These are phyloP conservation scores for Myriosclerotinia scirpicola DNA, from an alignment of 2,329 filamentous ascomycete species.

Conservation along the genomic window DNA sequence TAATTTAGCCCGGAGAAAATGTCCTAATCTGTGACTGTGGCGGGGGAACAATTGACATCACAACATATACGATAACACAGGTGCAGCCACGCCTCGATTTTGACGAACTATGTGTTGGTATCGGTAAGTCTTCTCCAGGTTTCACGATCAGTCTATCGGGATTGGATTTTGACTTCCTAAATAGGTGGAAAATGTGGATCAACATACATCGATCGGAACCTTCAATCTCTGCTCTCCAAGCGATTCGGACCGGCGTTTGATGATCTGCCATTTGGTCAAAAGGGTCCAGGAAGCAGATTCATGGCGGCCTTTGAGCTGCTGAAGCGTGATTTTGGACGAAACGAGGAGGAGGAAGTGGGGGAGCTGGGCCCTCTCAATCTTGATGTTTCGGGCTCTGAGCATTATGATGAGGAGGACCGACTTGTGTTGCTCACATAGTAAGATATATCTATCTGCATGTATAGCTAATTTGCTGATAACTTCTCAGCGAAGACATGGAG, in stretches of 20 bases:
- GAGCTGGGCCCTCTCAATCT: slow-evolving; percentile 29
- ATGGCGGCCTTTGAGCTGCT: slow-evolving; percentile 29
- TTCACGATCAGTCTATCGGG: background rate
- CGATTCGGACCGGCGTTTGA: slow-evolving; percentile 31
- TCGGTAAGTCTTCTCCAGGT: slow-evolving; percentile 7
- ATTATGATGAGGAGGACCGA: slow-evolving; percentile 29
- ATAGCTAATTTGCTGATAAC: background rate
- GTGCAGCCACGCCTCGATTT: slow-evolving; percentile 28
- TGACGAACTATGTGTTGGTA: slow-evolving; percentile 31
- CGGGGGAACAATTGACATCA: slow-evolving; percentile 36
- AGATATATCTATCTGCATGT: background rate
- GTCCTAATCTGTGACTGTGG: slow-evolving; percentile 36
- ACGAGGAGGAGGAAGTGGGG: slow-evolving; percentile 22
- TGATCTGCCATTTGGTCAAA: slow-evolving; percentile 24
- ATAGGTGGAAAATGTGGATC: slow-evolving; percentile 36
- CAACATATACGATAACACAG: slow-evolving; percentile 32
- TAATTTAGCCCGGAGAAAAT: slow-evolving; percentile 26
- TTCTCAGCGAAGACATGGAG: slow-evolving; percentile 32
- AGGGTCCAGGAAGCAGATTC: slow-evolving; percentile 32
- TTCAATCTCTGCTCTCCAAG: slow-evolving; percentile 29
- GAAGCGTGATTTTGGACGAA: slow-evolving; percentile 30
- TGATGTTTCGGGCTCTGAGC: slow-evolving; percentile 26
- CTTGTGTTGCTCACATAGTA: slow-evolving; percentile 30
- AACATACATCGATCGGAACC: slow-evolving; percentile 35
- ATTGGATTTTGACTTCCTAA: background rate